phyloP scores from a whole-genome alignment of 2,329 filamentous ascomycete species.

The Penicillium aurantiogriseum region DNA sequence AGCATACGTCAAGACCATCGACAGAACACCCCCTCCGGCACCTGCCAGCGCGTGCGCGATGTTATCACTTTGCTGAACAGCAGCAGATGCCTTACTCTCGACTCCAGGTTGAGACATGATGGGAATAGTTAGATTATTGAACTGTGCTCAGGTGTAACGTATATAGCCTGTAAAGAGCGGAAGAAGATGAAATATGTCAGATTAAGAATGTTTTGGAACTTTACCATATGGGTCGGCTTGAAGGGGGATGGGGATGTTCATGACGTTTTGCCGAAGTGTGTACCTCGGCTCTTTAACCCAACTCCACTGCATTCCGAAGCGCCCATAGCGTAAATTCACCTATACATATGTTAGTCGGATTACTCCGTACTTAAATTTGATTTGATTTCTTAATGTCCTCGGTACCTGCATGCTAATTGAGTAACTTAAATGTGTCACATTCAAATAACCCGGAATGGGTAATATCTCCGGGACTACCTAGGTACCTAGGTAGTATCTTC shows the following conservation, averaged over 20 bases:
- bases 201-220: constrained; percentile 3
- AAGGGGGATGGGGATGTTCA: constrained; percentile 25
- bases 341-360: no score
- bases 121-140: constrained; percentile 1
- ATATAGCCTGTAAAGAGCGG: neutral
- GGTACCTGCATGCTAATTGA: neutral
- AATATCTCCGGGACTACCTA: neutral
- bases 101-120: constrained; percentile 43
- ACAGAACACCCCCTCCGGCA: constrained; percentile 87
- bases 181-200: constrained; percentile 1
- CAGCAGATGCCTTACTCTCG: constrained; percentile 53
- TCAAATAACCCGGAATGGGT: neutral
- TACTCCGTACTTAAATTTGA: neutral
- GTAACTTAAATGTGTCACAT: neutral
- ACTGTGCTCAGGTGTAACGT: neutral
- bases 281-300: constrained; percentile 32
- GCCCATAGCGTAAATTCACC: neutral
- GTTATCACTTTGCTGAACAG: constrained; percentile 87
- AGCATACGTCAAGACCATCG: constrained; percentile 86
- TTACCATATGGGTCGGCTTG: constrained; percentile 30
- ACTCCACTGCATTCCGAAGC: constrained; percentile 17
- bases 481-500: neutral
- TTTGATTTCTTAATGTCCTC: neutral
- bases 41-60: constrained; percentile 92
- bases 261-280: constrained; percentile 39